Evolutionary conservation across 164 flowering plant genomes (phyloP), one percentile per base, ranked within the genome.

Genomic region (Akebia trifoliata): DNA sequence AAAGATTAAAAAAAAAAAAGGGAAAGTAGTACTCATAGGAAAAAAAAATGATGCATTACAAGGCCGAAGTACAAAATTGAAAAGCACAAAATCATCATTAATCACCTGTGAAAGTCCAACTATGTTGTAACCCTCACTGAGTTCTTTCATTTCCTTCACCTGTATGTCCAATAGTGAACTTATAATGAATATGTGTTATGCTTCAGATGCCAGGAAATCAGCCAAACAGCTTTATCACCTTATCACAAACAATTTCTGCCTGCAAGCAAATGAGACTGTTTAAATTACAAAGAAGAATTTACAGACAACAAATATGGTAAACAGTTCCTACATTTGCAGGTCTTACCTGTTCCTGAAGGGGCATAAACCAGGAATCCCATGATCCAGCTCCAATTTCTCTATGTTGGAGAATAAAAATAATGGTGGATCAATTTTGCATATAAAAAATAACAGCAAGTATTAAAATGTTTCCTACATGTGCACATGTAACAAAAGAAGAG

Each of bases 101-200:
- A 29, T 75, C 25, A 92, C 99, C 97, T 94, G 99, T 22, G 99
- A 94, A 40, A 87, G 91, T 51, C 97, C 96, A 80, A 94, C 96
- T 20, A 94, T 83, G 76, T 90, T 90, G 78, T 86, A 94, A 53
- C 99, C 99, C 7, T 67, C 66, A 4, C 71, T 76, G 44, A 94
- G 85, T 64, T 84, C 85, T 68, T 77, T 73, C 83, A 83, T 87
- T 77, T 72, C 38, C 72, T 90, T 94, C 74, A 93, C 94, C 97
- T 90, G 79, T 58, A 60, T 47, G 45, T 67, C 21, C 31, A 20
- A 52, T 39, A 59, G 8, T 21, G 18, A 53, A 61, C 58, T 64
- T 40, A 58, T 61, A 29, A 51, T 37, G 39, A 39, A 8, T 43
- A 58, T 4, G 14, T 46, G 17, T 52, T 36, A 51, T 42, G 45